A percentile compares a stretch with the other conserved stretches of the same genome.
These are phyloP conservation scores for Raphanus hybrid DNA, from an alignment of 441 rosid species.

Conservation along the genomic window DNA sequence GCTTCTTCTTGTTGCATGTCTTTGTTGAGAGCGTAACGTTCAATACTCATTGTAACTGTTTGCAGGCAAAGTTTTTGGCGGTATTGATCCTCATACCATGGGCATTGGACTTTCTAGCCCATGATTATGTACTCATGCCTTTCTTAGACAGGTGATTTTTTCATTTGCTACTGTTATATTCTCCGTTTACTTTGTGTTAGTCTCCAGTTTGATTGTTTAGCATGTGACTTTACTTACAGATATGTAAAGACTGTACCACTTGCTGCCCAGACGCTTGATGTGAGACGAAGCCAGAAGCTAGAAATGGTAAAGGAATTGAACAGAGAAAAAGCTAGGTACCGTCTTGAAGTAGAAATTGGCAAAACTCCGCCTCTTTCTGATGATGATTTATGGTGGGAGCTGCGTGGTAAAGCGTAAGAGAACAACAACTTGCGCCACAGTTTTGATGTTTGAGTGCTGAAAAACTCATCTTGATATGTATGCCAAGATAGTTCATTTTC, in stretches of 20 bases:
- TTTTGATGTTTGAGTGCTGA: slow-evolving; percentile 11
- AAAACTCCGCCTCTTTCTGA: slow-evolving; percentile 97
- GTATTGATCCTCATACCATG: slow-evolving; percentile 79
- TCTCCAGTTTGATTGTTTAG: slow-evolving; percentile 50
- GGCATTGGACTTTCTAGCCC: slow-evolving; percentile 85
- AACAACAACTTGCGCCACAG: slow-evolving; percentile 10
- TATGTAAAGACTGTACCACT: slow-evolving; percentile 95
- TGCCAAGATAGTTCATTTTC: background rate
- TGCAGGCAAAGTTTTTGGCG: slow-evolving; percentile 90
- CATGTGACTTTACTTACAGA: slow-evolving; percentile 47
- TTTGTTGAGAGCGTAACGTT: slow-evolving; percentile 8
- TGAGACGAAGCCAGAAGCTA: slow-evolving; percentile 82
- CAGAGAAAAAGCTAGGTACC: slow-evolving; percentile 73
- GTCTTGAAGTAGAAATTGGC: slow-evolving; percentile 90
- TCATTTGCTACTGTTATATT: background rate
- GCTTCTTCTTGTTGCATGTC: background rate
- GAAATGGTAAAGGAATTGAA: slow-evolving; percentile 85
- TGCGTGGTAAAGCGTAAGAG: slow-evolving; percentile 93
- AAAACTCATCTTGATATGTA: slow-evolving; percentile 15
- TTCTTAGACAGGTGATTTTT: slow-evolving; percentile 84
- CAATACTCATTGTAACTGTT: slow-evolving; percentile 38
- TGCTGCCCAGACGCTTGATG: slow-evolving; percentile 88
- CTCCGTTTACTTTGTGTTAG: slow-evolving; percentile 48
- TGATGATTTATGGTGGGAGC: slow-evolving; percentile 87
- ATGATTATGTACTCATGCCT: slow-evolving; percentile 94